Percentiles rank a stretch among this genome's conserved stretches.
phyloP scores from a whole-genome alignment of 306 rosid species.

The Parietaria judaica region DNA sequence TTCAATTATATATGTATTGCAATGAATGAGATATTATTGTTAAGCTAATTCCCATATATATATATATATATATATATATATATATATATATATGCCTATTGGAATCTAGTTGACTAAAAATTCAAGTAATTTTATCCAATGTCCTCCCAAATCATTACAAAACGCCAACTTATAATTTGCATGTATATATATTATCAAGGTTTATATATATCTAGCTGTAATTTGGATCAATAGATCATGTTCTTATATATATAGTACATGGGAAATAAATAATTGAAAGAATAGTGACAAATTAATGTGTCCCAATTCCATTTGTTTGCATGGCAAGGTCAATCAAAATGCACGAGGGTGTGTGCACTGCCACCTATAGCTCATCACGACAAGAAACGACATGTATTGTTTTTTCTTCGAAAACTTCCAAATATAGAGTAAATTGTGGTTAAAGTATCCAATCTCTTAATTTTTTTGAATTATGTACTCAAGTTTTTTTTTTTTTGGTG shows the following conservation, averaged over 20 bases:
- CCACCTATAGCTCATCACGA: not conserved
- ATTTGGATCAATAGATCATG: not conserved
- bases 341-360: slow-evolving; percentile 5
- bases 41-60: too few relatives aligned
- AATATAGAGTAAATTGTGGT: too few relatives aligned
- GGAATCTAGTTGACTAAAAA: too few relatives aligned
- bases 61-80: too few relatives aligned
- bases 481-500: too few relatives aligned
- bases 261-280: not conserved
- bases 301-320: not conserved
- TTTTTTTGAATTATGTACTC: too few relatives aligned
- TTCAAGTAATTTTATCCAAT: too few relatives aligned
- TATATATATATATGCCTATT: too few relatives aligned
- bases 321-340: not conserved
- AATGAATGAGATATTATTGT: too few relatives aligned
- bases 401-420: too few relatives aligned
- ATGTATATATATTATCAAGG: not conserved
- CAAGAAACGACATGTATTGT: not conserved
- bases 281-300: not conserved
- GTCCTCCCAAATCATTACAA: not conserved
- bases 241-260: not conserved
- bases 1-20: too few relatives aligned
- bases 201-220: not conserved
- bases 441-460: too few relatives aligned
- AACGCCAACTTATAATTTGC: not conserved